These are phyloP conservation scores for Dispira simplex DNA, from an alignment of 192 early-diverging fungal genomes.

Conservation along the genomic window DNA sequence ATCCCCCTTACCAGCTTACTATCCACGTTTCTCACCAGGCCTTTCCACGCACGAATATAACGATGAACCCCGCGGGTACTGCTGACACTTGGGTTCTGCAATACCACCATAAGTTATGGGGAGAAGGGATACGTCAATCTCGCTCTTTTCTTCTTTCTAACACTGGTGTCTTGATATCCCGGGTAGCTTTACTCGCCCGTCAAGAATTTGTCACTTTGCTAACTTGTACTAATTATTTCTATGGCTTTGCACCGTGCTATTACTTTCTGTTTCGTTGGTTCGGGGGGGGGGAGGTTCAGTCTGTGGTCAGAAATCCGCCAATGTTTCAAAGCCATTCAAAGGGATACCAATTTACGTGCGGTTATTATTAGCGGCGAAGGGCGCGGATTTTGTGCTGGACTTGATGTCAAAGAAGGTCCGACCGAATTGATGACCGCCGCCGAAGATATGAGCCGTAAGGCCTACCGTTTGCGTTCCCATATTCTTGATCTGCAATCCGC, in stretches of 20 bases:
- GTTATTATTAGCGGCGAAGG: slow-evolving; percentile 65
- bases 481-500: slow-evolving; percentile 39
- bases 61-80: too few species aligned
- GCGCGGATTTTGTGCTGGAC: slow-evolving; percentile 75
- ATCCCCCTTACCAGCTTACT: too few species aligned
- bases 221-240: neutral
- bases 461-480: slow-evolving; percentile 28
- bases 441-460: slow-evolving; percentile 17
- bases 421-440: neutral
- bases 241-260: neutral
- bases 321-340: slow-evolving; percentile 38
- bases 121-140: neutral
- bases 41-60: too few species aligned
- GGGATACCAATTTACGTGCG: slow-evolving; percentile 51
- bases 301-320: slow-evolving; percentile 48
- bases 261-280: neutral
- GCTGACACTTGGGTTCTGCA: too few species aligned
- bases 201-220: neutral
- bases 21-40: too few species aligned
- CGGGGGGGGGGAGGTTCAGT: slow-evolving; percentile 13
- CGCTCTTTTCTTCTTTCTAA: neutral
- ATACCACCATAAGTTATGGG: neutral
- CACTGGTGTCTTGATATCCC: neutral
- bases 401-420: slow-evolving; percentile 50
- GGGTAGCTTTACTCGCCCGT: neutral